Conservation (phyloP, 2,329 filamentous ascomycete genomes). For the Fusarium tricinctum region DNA sequence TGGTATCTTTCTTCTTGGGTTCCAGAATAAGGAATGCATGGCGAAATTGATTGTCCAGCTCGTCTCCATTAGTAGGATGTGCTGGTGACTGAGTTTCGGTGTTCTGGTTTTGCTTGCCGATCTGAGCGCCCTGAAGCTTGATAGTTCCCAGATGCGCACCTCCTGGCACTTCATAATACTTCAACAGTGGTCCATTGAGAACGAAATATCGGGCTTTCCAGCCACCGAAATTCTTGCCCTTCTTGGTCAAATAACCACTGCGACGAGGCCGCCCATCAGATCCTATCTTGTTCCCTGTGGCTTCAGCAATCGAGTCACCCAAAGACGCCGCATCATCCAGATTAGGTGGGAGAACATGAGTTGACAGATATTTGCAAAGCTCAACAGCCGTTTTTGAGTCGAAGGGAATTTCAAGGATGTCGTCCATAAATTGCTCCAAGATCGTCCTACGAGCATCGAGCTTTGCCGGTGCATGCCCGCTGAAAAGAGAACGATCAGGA, state of each 20-base stretch:
- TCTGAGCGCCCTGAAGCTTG: conserved; percentile 90
- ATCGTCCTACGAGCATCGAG: conserved; percentile 87
- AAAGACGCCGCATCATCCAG: conserved; percentile 65
- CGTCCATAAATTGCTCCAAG: conserved; percentile 87
- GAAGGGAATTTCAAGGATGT: conserved; percentile 84
- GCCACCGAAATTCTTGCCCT: conserved; percentile 97
- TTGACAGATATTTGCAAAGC: conserved; percentile 89
- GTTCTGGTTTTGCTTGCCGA: conserved; percentile 83
- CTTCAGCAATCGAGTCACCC: conserved; percentile 45
- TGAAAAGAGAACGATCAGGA: conserved; percentile 89
- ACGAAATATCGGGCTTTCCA: conserved; percentile 88
- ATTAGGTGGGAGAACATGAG: conserved; percentile 72
- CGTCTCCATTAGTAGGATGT: conserved; percentile 71
- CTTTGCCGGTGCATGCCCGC: conserved; percentile 91
- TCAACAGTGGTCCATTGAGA: conserved; percentile 74
- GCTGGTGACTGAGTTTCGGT: conserved; percentile 70
- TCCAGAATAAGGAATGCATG: conserved; percentile 96
- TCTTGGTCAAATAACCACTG: conserved; percentile 94
- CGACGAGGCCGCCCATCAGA: conserved; percentile 78
- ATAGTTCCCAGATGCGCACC: conserved; percentile 94
- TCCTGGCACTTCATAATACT: conserved; percentile 92
- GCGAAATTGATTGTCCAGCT: conserved; percentile 92
- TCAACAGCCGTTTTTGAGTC: conserved; percentile 82
- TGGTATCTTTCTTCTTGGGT: conserved; percentile 95
- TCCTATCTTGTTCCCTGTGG: conserved; percentile 59